phyloP scores from a whole-genome alignment of 495 filamentous ascomycete species.

The Cenococcum geophilum region DNA sequence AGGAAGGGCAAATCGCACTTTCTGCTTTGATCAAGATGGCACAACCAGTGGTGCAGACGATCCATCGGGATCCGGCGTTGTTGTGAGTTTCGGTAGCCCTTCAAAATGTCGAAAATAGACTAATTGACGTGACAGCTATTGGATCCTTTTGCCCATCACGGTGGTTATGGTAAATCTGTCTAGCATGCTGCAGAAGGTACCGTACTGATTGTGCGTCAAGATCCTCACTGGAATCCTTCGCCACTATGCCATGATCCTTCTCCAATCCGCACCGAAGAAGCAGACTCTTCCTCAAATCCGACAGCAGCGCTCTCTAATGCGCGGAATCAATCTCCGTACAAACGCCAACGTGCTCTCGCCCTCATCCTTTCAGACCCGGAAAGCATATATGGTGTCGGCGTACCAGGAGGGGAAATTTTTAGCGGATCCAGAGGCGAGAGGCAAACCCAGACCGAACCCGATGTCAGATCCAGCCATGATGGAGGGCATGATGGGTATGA shows the following conservation, averaged over 20 bases:
- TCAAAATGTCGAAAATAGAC: neutral
- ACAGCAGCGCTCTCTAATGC: slow-evolving; percentile 81
- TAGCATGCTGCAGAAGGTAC: neutral
- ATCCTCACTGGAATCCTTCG: slow-evolving; percentile 91
- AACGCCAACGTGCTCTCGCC: slow-evolving; percentile 69
- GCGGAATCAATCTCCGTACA: slow-evolving; percentile 75
- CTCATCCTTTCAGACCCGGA: slow-evolving; percentile 69
- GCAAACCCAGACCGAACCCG: slow-evolving; percentile 85
- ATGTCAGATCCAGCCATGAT: slow-evolving; percentile 96
- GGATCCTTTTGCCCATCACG: slow-evolving; percentile 96
- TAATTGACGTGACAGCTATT: slow-evolving; percentile 58
- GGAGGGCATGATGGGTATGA: slow-evolving; percentile 99
- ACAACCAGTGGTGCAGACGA: slow-evolving; percentile 81
- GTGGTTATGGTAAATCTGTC: slow-evolving; percentile 73
- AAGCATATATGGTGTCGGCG: slow-evolving; percentile 68
- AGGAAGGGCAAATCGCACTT: slow-evolving; percentile 2
- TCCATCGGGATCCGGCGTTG: slow-evolving; percentile 96
- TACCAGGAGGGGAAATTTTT: slow-evolving; percentile 82
- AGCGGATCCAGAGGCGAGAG: slow-evolving; percentile 78
- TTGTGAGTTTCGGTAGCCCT: neutral
- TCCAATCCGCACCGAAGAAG: slow-evolving; percentile 80
- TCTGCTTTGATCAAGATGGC: slow-evolving; percentile 57
- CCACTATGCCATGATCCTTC: slow-evolving; percentile 88
- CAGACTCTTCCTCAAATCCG: slow-evolving; percentile 66
- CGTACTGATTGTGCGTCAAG: slow-evolving; percentile 40